A percentile compares a stretch with the other conserved stretches of the same genome.
These are phyloP conservation scores for Hyphodiscus hymeniophilus DNA, from an alignment of 495 filamentous ascomycete genomes.

Conservation along the genomic window DNA sequence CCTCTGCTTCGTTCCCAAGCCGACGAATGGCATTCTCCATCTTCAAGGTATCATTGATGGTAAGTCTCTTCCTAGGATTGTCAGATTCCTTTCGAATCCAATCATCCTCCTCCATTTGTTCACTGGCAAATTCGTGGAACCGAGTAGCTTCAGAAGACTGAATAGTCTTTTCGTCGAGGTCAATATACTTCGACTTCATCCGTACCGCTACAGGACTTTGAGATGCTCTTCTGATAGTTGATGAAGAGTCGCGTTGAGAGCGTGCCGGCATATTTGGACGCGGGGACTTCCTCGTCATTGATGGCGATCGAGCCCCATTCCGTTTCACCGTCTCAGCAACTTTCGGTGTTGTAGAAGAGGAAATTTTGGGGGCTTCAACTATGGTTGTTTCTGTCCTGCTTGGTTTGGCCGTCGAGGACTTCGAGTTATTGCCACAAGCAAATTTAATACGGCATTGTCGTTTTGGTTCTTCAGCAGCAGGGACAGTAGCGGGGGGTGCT, in stretches of 20 bases:
- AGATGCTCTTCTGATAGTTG: conserved; percentile 24
- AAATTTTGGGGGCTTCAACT: not conserved
- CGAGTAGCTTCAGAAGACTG: conserved; percentile 59
- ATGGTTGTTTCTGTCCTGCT: too few relatives aligned
- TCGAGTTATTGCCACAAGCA: conserved; percentile 29
- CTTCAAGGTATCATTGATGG: conserved; percentile 78
- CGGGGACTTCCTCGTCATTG: conserved; percentile 29
- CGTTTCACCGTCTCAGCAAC: conserved; percentile 2
- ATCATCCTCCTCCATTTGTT: conserved; percentile 70
- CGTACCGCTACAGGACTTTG: conserved; percentile 28
- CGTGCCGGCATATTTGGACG: conserved; percentile 34
- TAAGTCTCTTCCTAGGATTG: conserved; percentile 57
- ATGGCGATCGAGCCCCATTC: conserved; percentile 25
- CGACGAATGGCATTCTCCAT: conserved; percentile 86
- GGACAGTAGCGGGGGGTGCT: conserved; percentile 4
- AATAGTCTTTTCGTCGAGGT: conserved; percentile 44
- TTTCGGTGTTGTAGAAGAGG: not conserved
- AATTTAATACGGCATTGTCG: conserved; percentile 38
- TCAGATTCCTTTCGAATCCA: conserved; percentile 65
- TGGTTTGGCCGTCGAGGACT: conserved; percentile 11
- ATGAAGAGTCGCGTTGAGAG: conserved; percentile 39
- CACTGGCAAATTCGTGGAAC: conserved; percentile 92
- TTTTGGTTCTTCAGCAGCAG: conserved; percentile 5
- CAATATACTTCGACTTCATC: conserved; percentile 34
- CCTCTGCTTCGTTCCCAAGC: conserved; percentile 83